phyloP scores from a whole-genome alignment of 1,284 basidiomycete genomes.

The Trichosporon sp. region DNA sequence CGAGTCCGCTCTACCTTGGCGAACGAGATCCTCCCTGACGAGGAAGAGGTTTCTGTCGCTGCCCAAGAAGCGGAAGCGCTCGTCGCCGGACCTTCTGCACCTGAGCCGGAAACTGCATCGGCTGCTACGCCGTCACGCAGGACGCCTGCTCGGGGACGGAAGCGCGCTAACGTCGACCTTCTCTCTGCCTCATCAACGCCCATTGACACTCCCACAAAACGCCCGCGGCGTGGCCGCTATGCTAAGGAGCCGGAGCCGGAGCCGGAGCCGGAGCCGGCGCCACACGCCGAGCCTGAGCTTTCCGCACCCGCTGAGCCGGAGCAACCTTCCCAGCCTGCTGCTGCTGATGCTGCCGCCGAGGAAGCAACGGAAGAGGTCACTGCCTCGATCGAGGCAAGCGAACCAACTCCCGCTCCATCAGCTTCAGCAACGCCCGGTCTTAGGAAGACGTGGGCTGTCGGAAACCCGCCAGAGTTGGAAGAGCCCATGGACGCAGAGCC shows the following conservation, averaged over 20 bases:
- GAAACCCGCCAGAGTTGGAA: background rate
- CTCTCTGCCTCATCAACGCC: background rate
- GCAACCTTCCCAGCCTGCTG: background rate
- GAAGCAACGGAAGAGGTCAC: too few species aligned
- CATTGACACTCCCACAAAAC: conserved; percentile 9
- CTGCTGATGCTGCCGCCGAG: background rate
- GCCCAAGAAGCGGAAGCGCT: background rate
- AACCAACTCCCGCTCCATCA: background rate
- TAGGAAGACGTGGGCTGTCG: conserved; percentile 17
- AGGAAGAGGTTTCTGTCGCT: background rate
- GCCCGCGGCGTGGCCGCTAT: conserved; percentile 6
- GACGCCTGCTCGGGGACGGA: background rate
- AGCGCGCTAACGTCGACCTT: background rate
- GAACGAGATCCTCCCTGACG: background rate
- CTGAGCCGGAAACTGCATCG: background rate
- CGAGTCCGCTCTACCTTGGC: background rate
- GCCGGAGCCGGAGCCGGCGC: background rate
- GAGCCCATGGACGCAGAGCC: background rate
- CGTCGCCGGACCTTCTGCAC: background rate
- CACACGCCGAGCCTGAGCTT: background rate
- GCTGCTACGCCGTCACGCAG: background rate
- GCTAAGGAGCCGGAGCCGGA: background rate
- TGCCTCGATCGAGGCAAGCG: background rate
- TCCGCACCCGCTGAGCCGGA: background rate
- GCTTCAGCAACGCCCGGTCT: background rate